A percentile compares a stretch with the other conserved stretches of the same genome.
phyloP scores from a whole-genome alignment of 1,139 yeast genomes.

The Debaryomycetaceae sp. region DNA sequence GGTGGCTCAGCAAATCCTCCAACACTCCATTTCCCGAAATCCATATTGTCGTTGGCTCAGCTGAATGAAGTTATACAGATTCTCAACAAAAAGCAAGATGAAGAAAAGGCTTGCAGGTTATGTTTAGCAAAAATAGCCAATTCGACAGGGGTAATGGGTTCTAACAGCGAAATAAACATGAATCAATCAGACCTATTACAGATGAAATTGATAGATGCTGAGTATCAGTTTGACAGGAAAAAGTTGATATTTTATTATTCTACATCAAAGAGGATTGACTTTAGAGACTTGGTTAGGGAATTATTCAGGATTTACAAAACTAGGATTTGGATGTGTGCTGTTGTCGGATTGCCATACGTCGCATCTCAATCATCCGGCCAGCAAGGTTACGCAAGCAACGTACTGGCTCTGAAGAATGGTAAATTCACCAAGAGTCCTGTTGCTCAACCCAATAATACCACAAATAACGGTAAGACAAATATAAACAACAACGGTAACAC shows the following conservation, averaged over 20 bases:
- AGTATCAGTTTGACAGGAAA: constrained; percentile 93
- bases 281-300: constrained; percentile 88
- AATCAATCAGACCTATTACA: constrained; percentile 21
- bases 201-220: constrained; percentile 67
- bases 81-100: constrained; percentile 61
- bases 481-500: too few species aligned
- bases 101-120: constrained; percentile 65
- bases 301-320: constrained; percentile 91
- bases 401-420: neutral
- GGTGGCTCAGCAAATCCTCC: constrained; percentile 29
- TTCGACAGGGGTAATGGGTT: constrained; percentile 16
- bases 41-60: constrained; percentile 68
- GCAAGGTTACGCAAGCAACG: constrained; percentile 1
- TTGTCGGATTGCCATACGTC: constrained; percentile 35
- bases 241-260: constrained; percentile 85
- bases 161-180: constrained; percentile 3
- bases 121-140: constrained; percentile 58
- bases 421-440: neutral
- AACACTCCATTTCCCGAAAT: constrained; percentile 62
- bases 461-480: too few species aligned
- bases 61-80: constrained; percentile 60
- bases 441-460: neutral
- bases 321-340: constrained; percentile 97
- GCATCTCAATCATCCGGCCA: constrained; percentile 5
- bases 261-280: constrained; percentile 80